Percentiles rank a stretch among this genome's conserved stretches.
Conservation (phyloP, 352 stramenopile genomes). For the Aphanomyces invadans region DNA sequence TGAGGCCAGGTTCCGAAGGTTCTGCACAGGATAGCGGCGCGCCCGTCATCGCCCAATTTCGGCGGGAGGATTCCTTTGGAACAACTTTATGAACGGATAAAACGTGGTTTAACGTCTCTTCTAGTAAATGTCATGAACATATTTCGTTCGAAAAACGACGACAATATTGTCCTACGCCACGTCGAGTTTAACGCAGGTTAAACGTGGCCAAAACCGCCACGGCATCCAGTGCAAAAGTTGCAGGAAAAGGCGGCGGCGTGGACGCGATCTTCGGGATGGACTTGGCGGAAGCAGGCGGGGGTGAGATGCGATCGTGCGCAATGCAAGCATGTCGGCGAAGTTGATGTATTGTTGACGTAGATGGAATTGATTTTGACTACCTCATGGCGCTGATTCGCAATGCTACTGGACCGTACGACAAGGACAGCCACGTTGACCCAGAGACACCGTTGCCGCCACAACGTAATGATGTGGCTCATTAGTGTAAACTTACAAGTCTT, state of each 20-base stretch:
- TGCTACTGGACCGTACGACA: constrained; percentile 2
- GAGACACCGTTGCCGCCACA: neutral
- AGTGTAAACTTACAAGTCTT: neutral
- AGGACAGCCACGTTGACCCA: neutral
- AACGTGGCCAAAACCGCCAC: too few species aligned
- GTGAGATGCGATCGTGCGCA: neutral
- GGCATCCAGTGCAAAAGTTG: neutral
- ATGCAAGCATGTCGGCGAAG: neutral
- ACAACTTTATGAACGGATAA: neutral
- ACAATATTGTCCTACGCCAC: too few species aligned
- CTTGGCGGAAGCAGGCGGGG: neutral
- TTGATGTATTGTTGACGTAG: neutral
- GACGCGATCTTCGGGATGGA: neutral
- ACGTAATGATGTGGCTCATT: neutral
- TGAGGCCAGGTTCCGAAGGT: constrained; percentile 19
- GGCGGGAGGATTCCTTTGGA: neutral
- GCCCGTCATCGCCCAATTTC: too few species aligned
- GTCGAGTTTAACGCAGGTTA: too few species aligned
- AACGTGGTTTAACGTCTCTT: neutral
- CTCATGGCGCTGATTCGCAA: constrained; percentile 23
- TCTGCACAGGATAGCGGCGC: constrained; percentile 6
- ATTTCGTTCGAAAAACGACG: too few species aligned
- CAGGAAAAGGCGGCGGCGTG: neutral
- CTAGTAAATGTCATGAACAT: neutral
- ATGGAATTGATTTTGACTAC: constrained; percentile 23